Base-by-base conservation (phyloP, 805 yeast species). In the Kockiozyma suomiensis region DNA sequence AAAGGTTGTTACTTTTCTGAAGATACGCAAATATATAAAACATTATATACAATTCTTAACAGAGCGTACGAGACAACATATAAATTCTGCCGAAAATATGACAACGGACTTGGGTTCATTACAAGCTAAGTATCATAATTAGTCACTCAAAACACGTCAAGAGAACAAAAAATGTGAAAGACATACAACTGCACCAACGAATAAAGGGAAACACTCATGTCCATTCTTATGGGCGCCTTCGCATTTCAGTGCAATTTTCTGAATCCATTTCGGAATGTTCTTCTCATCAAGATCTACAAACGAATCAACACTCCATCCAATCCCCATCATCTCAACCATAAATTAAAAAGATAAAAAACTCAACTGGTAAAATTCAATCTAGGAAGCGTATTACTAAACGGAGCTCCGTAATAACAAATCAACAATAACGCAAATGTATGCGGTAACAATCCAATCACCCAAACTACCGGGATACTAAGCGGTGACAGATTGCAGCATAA, bases 171-270 rank as follows among this genome's bases (percentile, higher is more conserved):
- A 32, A 10, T 10, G 32, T n/a, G 19, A 32, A 45, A 23, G 10
- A 55, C 59, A 17, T 28, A 56, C 64, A n/a, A 56, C 58, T 17
- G 61, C 61, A 13, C 55, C 64, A 13, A 56, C 61, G 19, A 60
- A 48, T 2, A 60, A 38, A 5, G 61, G 64, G 50, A 60, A 56
- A 32, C 60, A 55, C 35, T 60, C 64, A n/a, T 52, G 61, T 2
- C 58, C 56, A 38, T 56, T 60, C 5, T 50, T 26, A 28, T 60
- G 64, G 1, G 64, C 56, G 2, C 61, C 61, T 49, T 56, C 58
- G 23, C 61, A 50, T 47, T 52, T 60, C n/a, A 40, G 17, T 12
- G 57, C 64, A 21, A 54, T 35, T 4, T 25, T 19, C 15, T 41
- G 58, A n/a, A 59, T 41, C 4, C 15, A 12, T 25, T 13, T 26